Evolutionary conservation across 495 filamentous ascomycete species (phyloP).

Genomic region (Antarctomyces pellizariae): DNA sequence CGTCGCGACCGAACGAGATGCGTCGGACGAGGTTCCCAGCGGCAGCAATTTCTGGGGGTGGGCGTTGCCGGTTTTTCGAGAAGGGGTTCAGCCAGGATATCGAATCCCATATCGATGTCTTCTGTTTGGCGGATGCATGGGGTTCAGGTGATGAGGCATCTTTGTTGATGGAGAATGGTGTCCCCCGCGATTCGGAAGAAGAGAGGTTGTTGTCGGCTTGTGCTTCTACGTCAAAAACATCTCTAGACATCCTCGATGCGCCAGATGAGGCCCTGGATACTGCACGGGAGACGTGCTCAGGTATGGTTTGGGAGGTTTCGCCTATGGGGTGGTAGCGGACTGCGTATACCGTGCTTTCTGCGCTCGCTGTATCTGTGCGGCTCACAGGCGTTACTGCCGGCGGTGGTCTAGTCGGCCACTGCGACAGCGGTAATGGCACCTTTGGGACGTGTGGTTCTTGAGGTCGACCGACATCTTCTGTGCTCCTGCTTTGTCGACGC

Average conservation of each 20-base stretch:
- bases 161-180: conserved; percentile 4
- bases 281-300: not conserved
- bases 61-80: conserved; percentile 6
- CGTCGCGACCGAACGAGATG: conserved; percentile 11
- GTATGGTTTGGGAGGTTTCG: conserved; percentile 34
- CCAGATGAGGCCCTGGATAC: not conserved
- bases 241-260: not conserved
- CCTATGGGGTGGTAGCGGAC: conserved; percentile 60
- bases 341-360: conserved; percentile 64
- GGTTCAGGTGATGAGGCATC: not conserved
- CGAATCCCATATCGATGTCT: conserved; percentile 5
- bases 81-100: conserved; percentile 14
- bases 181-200: conserved; percentile 14
- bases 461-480: conserved; percentile 17
- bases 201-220: not conserved
- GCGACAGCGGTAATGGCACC: too few species aligned
- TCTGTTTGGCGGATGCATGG: not conserved
- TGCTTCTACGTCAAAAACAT: not conserved
- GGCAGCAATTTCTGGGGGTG: conserved; percentile 12
- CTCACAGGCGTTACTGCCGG: conserved; percentile 11
- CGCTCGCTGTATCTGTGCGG: conserved; percentile 21
- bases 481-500: not conserved
- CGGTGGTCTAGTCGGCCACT: conserved; percentile 11
- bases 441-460: conserved; percentile 22
- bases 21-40: conserved; percentile 3